Conservation (phyloP, 495 filamentous ascomycete genomes). For the Neurospora sublineolata region DNA sequence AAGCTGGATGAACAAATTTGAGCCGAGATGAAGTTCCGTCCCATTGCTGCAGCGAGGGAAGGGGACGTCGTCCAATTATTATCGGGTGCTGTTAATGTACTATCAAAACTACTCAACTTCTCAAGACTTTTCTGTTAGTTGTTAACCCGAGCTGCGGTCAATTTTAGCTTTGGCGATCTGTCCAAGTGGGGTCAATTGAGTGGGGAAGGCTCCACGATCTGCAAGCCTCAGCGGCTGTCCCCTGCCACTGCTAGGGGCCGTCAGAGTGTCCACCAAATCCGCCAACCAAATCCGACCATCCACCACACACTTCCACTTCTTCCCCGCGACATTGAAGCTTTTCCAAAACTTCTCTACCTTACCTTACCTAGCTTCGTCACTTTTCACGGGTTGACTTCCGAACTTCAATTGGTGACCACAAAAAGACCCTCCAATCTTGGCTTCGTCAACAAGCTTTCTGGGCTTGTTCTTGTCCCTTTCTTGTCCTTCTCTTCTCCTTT, state of each 20-base stretch:
- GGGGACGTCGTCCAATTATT: background rate
- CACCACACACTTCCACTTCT: background rate
- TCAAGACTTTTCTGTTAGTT: background rate
- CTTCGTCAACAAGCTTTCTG: background rate
- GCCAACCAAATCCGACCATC: background rate
- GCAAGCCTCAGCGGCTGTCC: background rate
- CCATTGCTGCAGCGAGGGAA: background rate
- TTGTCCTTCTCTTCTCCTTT: background rate
- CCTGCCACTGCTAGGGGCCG: background rate
- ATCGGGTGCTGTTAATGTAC: background rate
- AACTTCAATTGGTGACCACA: background rate
- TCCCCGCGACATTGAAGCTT: background rate
- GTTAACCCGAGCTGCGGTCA: background rate
- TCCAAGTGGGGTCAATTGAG: background rate
- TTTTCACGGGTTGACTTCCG: background rate
- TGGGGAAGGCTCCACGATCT: background rate
- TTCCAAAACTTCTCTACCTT: background rate
- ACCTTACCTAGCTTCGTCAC: background rate
- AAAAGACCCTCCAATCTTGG: background rate
- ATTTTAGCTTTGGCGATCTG: background rate
- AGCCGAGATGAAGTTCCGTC: background rate
- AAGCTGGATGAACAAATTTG: background rate
- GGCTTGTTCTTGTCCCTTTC: background rate
- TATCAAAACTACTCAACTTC: too few species aligned
- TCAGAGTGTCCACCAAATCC: background rate